Base-by-base conservation (phyloP, 306 rosid genomes). In the Prinsepia uniflora region DNA sequence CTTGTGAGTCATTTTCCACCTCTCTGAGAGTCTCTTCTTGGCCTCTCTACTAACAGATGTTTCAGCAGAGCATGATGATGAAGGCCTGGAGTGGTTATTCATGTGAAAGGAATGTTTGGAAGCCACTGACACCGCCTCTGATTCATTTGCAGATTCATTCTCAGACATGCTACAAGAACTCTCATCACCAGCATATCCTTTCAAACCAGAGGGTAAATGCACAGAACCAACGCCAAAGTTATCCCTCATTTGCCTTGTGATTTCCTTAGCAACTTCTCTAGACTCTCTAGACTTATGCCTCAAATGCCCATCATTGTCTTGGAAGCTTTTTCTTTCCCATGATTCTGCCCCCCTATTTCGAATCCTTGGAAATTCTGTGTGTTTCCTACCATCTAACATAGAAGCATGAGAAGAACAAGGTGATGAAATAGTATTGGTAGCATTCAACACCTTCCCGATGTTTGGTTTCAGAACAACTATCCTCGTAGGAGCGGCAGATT, bases 401-500 rank as follows among this genome's bases (percentile, higher is more conserved):
- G 87, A 84, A 72, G 74, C 65, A 65, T 72, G 86, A 2, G 96
- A 72, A 80, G 96, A 88, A 81, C 88, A 80, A 20, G 95, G 84
- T 47, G 90, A 68, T 18, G 88, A 78, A 45, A 48, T 80, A 54
- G 77, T 57, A 61, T 83, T 55, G 44, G 84, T 20, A 75, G 79
- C 79, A 80, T 63, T 83, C 71, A 81, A 85, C 20, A 79, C 72
- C 85, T 85, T 89, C 70, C 96, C 97, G 55, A 87, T 54, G 76
- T 94, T 94, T 30, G 98, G 98, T 73, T 94, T 94, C 67, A 94
- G 83, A 69, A 94, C 95, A 72, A 94, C 97, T 68, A 94, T 94
- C 79, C 86, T 84, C 76, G 88, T 94, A 18, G 98, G 89, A 50
- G 83, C 71, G 73, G 65, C 71, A 75, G 82, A 72, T 41, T 83